Evolutionary conservation across 2,329 filamentous ascomycete species (phyloP).

Genomic region (Fusarium sp.): DNA sequence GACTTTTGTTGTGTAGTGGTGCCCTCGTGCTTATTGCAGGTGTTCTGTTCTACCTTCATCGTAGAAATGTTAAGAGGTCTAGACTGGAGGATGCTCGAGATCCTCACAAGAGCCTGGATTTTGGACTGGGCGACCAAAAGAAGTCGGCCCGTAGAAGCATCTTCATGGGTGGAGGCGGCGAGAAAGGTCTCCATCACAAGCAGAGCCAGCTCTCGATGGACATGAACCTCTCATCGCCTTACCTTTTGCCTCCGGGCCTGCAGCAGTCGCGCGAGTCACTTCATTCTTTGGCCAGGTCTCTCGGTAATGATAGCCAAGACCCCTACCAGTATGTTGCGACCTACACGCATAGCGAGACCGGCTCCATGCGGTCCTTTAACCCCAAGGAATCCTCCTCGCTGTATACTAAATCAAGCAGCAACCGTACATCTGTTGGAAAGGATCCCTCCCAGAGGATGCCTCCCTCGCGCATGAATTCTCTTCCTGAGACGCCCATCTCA

Average conservation of each 20-base stretch:
- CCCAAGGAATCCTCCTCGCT: slow-evolving; percentile 59
- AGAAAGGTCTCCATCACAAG: slow-evolving; percentile 62
- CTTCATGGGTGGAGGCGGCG: slow-evolving; percentile 62
- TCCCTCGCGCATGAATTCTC: slow-evolving; percentile 56
- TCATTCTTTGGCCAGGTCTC: slow-evolving; percentile 83
- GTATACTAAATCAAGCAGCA: slow-evolving; percentile 58
- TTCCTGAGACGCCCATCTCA: slow-evolving; percentile 56
- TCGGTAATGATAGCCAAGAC: slow-evolving; percentile 81
- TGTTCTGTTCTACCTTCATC: slow-evolving; percentile 82
- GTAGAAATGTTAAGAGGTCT: slow-evolving; percentile 79
- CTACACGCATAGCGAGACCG: slow-evolving; percentile 69
- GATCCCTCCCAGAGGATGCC: slow-evolving; percentile 46
- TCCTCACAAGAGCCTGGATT: slow-evolving; percentile 92
- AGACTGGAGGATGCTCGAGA: slow-evolving; percentile 84
- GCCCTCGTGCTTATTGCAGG: slow-evolving; percentile 76
- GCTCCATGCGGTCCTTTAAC: slow-evolving; percentile 66
- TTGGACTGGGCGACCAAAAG: slow-evolving; percentile 75
- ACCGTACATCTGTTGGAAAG: slow-evolving; percentile 47
- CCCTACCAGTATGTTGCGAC: slow-evolving; percentile 78
- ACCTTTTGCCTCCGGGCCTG: slow-evolving; percentile 87
- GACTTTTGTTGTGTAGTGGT: slow-evolving; percentile 67
- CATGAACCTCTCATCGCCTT: slow-evolving; percentile 84
- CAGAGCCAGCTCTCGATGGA: slow-evolving; percentile 75
- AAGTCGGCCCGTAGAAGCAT: slow-evolving; percentile 51
- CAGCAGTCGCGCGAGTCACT: slow-evolving; percentile 87